Evolutionary conservation across 208 protist genomes (phyloP).

Genomic region (Leishmania braziliensis): DNA sequence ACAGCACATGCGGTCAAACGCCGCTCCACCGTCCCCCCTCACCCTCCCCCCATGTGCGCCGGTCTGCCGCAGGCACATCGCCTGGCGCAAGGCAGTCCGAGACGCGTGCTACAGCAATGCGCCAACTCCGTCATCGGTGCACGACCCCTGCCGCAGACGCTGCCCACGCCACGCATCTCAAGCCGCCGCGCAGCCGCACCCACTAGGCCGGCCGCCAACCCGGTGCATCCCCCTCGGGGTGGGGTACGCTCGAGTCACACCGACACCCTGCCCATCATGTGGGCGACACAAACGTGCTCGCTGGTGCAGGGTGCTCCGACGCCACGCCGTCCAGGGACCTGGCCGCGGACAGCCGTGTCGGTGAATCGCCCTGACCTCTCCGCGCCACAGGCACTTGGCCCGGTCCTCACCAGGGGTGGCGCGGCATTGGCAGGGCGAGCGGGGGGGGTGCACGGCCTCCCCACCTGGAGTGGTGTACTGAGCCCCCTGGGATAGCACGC

Average conservation of each 20-base stretch:
- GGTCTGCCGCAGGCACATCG: background rate
- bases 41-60: no score
- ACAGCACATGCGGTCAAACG: background rate
- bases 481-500: background rate
- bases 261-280: background rate
- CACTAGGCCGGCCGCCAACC: background rate
- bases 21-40: background rate
- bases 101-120: background rate
- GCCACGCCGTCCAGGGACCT: background rate
- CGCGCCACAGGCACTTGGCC: background rate
- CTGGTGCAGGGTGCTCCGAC: no score
- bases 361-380: background rate
- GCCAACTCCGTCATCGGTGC: background rate
- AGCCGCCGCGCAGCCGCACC: background rate
- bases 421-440: background rate
- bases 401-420: background rate
- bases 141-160: background rate
- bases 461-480: background rate
- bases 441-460: background rate
- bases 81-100: background rate
- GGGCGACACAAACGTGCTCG: background rate
- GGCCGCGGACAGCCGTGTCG: background rate
- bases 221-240: background rate
- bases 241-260: background rate
- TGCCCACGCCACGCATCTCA: background rate